Conservation (phyloP, 495 filamentous ascomycete species). For the Glonium stellatum region DNA sequence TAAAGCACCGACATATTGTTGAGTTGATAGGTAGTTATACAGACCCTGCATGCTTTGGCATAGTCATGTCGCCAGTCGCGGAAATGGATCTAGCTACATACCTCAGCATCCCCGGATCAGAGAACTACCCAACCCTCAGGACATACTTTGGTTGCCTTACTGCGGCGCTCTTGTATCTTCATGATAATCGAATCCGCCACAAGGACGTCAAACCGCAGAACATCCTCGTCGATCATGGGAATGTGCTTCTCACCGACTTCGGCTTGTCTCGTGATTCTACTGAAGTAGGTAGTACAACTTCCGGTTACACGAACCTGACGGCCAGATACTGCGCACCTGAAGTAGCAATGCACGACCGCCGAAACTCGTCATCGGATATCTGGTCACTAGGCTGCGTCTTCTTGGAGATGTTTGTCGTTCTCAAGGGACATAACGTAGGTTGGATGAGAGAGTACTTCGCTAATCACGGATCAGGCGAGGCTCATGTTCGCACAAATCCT, state of each 20-base stretch:
- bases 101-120: background rate
- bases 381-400: slow-evolving; percentile 44
- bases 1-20: slow-evolving; percentile 21
- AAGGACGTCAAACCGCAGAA: slow-evolving; percentile 43
- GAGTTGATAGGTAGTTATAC: slow-evolving; percentile 33
- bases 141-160: slow-evolving; percentile 40
- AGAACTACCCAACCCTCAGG: background rate
- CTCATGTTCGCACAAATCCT: background rate
- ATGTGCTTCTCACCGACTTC: slow-evolving; percentile 40
- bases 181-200: slow-evolving; percentile 35
- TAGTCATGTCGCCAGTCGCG: slow-evolving; percentile 37
- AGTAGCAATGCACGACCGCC: slow-evolving; percentile 19
- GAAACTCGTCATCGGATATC: slow-evolving; percentile 37
- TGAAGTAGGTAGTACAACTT: slow-evolving; percentile 26
- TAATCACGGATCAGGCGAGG: background rate
- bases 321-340: slow-evolving; percentile 35
- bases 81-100: slow-evolving; percentile 19
- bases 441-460: background rate
- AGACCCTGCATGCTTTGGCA: slow-evolving; percentile 25
- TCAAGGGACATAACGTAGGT: slow-evolving; percentile 9
- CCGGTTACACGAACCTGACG: slow-evolving; percentile 16
- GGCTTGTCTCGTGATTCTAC: slow-evolving; percentile 34
- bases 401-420: slow-evolving; percentile 37
- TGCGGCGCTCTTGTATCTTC: slow-evolving; percentile 36
- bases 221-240: slow-evolving; percentile 34